Evolutionary conservation across 2,329 filamentous ascomycete species (phyloP).

Genomic region (Thielaviopsis euricoi): DNA sequence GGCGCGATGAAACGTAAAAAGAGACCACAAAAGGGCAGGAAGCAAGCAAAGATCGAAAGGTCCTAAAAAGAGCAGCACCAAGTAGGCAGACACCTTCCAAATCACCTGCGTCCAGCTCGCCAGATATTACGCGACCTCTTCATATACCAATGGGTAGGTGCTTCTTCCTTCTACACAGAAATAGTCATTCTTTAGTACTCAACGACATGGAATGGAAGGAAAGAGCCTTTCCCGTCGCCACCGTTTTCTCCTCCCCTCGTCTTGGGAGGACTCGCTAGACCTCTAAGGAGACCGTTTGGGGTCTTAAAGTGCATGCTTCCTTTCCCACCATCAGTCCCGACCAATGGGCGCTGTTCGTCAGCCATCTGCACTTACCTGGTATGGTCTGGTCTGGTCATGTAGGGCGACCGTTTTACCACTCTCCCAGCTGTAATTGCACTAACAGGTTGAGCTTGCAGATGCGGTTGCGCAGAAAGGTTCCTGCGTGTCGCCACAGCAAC

Average conservation of each 20-base stretch:
- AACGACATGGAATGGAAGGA: too few species aligned
- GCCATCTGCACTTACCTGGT: too few species aligned
- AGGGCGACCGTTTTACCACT: neutral
- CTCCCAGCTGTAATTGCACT: neutral
- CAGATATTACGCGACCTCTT: too few species aligned
- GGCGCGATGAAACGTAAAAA: too few species aligned
- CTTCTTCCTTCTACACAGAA: too few species aligned
- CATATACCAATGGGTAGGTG: too few species aligned
- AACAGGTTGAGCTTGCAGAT: neutral
- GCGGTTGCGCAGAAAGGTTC: conserved; percentile 2
- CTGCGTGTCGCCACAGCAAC: conserved; percentile 7
- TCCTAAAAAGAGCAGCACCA: neutral
- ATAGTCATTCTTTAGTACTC: too few species aligned
- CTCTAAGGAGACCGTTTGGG: neutral
- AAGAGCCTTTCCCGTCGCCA: neutral
- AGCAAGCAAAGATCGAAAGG: neutral
- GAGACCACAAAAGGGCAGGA: too few species aligned
- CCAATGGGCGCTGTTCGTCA: neutral
- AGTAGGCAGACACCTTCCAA: neutral
- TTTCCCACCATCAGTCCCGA: neutral
- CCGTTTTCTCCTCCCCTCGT: neutral
- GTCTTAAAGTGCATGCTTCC: neutral
- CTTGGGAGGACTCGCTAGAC: neutral
- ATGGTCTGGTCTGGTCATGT: too few species aligned
- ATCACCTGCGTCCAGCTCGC: neutral